phyloP scores from a whole-genome alignment of 1,284 basidiomycete genomes.

The Sutorius eximius region DNA sequence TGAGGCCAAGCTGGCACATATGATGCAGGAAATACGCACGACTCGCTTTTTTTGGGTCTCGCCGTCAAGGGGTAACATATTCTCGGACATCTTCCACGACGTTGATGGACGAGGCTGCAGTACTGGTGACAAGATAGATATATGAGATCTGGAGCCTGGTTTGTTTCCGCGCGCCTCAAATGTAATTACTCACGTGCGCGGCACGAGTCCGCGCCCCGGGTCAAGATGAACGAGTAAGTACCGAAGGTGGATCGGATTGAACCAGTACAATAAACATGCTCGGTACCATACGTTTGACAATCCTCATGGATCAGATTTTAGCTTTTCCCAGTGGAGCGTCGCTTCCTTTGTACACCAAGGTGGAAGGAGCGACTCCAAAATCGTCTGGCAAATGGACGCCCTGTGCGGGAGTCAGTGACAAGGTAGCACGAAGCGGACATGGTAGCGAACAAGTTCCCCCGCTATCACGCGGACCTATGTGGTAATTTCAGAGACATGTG shows the following conservation, averaged over 20 bases:
- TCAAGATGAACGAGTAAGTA: not conserved
- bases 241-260: not conserved
- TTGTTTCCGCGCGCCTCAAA: not conserved
- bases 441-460: constrained; percentile 64
- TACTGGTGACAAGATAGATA: constrained; percentile 2
- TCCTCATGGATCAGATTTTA: constrained; percentile 37
- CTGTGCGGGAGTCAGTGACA: constrained; percentile 38
- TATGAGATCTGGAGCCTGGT: constrained; percentile 1
- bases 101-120: constrained; percentile 1
- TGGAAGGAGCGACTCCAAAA: constrained; percentile 82
- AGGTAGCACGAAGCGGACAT: constrained; percentile 1
- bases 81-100: constrained; percentile 41
- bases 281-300: constrained; percentile 8
- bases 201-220: not conserved
- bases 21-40: constrained; percentile 49
- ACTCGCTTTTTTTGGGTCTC: constrained; percentile 83
- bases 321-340: constrained; percentile 45
- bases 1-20: not conserved
- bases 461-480: constrained; percentile 73
- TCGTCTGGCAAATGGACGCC: constrained; percentile 64
- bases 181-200: constrained; percentile 23
- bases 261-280: constrained; percentile 3
- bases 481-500: constrained; percentile 12
- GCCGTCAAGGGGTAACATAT: constrained; percentile 69
- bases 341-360: constrained; percentile 65